Evolutionary conservation across 495 filamentous ascomycete genomes (phyloP).

Genomic region (Cudoniella acicularis): DNA sequence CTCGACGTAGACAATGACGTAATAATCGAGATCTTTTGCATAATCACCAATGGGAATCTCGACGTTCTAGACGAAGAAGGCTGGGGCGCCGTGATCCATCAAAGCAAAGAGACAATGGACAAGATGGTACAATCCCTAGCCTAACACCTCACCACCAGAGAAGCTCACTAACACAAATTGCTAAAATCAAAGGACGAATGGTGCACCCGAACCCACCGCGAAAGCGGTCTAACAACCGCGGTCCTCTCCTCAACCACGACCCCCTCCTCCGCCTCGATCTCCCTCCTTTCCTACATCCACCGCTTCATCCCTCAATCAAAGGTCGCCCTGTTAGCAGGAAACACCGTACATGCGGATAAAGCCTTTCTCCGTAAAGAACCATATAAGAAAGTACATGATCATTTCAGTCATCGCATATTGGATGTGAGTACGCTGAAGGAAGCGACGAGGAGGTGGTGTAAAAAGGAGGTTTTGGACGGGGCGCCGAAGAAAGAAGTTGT

Average conservation of each 20-base stretch:
- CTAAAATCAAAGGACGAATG: slow-evolving; percentile 40
- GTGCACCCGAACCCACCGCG: slow-evolving; percentile 54
- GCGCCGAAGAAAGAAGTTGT: slow-evolving; percentile 67
- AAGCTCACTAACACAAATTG: slow-evolving; percentile 7
- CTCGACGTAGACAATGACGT: slow-evolving; percentile 72
- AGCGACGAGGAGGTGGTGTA: slow-evolving; percentile 77
- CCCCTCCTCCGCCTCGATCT: slow-evolving; percentile 64
- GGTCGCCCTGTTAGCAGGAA: slow-evolving; percentile 77
- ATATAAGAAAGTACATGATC: slow-evolving; percentile 65
- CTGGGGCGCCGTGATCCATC: slow-evolving; percentile 77
- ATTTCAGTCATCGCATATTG: slow-evolving; percentile 84
- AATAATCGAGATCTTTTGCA: slow-evolving; percentile 91
- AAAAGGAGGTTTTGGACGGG: slow-evolving; percentile 48
- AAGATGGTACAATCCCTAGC: slow-evolving; percentile 49
- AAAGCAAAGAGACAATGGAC: slow-evolving; percentile 64
- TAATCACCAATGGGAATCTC: slow-evolving; percentile 79
- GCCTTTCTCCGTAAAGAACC: slow-evolving; percentile 73
- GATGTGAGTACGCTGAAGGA: slow-evolving; percentile 93
- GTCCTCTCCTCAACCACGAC: slow-evolving; percentile 72
- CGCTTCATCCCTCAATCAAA: slow-evolving; percentile 59
- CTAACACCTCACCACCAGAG: background rate
- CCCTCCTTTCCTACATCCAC: slow-evolving; percentile 74
- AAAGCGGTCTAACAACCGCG: slow-evolving; percentile 74
- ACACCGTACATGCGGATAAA: slow-evolving; percentile 86
- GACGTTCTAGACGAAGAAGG: slow-evolving; percentile 71